Evolutionary conservation across 2,329 filamentous ascomycete genomes (phyloP).

Genomic region (Aquanectria penicillioides): DNA sequence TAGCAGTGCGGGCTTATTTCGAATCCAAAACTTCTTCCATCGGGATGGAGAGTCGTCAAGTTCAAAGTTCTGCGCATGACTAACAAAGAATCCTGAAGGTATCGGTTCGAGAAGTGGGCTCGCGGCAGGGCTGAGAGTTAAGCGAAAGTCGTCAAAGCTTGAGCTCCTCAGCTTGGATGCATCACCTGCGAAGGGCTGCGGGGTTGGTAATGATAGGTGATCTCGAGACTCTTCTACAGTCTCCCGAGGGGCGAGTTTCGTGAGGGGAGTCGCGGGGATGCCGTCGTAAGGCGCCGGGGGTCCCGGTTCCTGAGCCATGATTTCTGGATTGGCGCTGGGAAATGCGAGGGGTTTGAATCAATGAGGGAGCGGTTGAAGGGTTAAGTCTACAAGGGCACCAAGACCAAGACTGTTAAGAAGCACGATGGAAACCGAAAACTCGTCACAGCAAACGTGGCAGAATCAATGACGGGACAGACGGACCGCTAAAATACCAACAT

Average conservation of each 20-base stretch:
- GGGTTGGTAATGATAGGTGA: slow-evolving; percentile 25
- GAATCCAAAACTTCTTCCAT: slow-evolving; percentile 60
- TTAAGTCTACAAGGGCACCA: neutral
- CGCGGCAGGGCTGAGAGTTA: slow-evolving; percentile 37
- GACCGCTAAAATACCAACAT: no score
- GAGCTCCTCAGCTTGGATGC: slow-evolving; percentile 27
- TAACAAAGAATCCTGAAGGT: slow-evolving; percentile 27
- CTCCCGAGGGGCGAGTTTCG: slow-evolving; percentile 25
- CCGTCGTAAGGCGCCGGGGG: slow-evolving; percentile 33
- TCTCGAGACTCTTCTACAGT: slow-evolving; percentile 22
- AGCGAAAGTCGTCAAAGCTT: slow-evolving; percentile 34
- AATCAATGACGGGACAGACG: no score
- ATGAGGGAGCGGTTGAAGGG: neutral
- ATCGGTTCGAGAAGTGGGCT: slow-evolving; percentile 34
- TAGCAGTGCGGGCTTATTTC: slow-evolving; percentile 77
- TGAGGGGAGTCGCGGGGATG: slow-evolving; percentile 20
- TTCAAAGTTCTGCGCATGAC: slow-evolving; percentile 4
- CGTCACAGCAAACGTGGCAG: no score
- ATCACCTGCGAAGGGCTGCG: slow-evolving; percentile 21
- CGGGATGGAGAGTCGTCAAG: slow-evolving; percentile 35
- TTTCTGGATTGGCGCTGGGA: slow-evolving; percentile 1
- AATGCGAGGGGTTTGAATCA: neutral
- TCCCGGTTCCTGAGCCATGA: slow-evolving; percentile 30
- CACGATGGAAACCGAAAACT: no score
- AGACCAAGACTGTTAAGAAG: no score